Conservation (phyloP, 805 yeast species). For the Cephaloascus albidus region DNA sequence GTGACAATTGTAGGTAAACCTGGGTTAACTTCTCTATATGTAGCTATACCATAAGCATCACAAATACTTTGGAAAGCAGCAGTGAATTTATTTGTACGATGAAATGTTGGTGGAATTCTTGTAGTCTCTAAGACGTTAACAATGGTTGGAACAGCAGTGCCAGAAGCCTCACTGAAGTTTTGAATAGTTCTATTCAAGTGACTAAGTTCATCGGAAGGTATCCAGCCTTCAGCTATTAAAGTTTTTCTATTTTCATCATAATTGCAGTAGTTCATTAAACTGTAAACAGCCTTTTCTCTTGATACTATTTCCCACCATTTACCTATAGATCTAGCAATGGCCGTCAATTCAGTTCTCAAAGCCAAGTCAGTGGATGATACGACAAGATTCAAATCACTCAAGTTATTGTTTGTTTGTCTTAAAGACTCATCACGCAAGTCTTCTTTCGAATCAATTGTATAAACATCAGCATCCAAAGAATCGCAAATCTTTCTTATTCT, state of each 20-base stretch:
- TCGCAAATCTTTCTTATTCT: slow-evolving; percentile 80
- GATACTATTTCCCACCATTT: slow-evolving; percentile 61
- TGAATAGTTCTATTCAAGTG: slow-evolving; percentile 59
- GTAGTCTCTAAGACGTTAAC: slow-evolving; percentile 56
- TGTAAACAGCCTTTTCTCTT: slow-evolving; percentile 78
- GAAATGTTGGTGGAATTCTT: slow-evolving; percentile 64
- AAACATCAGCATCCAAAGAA: slow-evolving; percentile 78
- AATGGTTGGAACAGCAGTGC: slow-evolving; percentile 37
- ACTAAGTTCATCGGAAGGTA: slow-evolving; percentile 70
- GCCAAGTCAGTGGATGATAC: slow-evolving; percentile 58
- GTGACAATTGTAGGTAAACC: slow-evolving; percentile 69
- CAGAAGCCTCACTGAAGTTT: slow-evolving; percentile 45
- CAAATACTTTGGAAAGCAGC: slow-evolving; percentile 59
- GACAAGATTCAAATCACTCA: slow-evolving; percentile 49
- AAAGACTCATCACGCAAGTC: slow-evolving; percentile 12
- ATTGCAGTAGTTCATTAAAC: slow-evolving; percentile 69
- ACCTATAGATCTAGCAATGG: slow-evolving; percentile 65
- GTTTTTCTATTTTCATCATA: slow-evolving; percentile 80
- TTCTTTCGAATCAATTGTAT: slow-evolving; percentile 39
- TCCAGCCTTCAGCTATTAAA: slow-evolving; percentile 94
- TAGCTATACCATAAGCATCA: slow-evolving; percentile 73
- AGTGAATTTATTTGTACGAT: slow-evolving; percentile 61
- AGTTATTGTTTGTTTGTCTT: slow-evolving; percentile 24
- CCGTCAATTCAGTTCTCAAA: slow-evolving; percentile 66
- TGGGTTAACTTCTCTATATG: slow-evolving; percentile 68